A percentile compares a stretch with the other conserved stretches of the same genome.
These are phyloP conservation scores for Adansonia madagascariensis DNA, from an alignment of 441 rosid species.

Conservation along the genomic window DNA sequence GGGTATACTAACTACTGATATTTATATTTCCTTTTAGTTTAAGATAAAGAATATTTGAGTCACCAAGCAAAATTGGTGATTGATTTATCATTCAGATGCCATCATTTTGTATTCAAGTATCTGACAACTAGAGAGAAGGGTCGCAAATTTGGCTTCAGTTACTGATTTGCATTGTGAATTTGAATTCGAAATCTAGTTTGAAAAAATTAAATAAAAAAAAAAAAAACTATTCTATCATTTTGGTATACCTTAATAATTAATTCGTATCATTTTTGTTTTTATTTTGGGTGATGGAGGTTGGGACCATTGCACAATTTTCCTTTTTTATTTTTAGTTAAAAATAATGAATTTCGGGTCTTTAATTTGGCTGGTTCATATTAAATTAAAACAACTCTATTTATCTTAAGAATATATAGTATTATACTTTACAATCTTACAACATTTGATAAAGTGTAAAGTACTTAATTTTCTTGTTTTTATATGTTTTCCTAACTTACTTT, in stretches of 20 bases:
- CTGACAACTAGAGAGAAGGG: not conserved
- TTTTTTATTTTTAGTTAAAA: not conserved
- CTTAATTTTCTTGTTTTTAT: not conserved
- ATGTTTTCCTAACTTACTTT: not conserved
- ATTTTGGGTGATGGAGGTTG: not conserved
- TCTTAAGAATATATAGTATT: no score
- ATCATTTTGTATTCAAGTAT: not conserved
- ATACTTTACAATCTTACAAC: not conserved
- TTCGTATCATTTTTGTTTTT: not conserved
- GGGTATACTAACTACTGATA: not conserved
- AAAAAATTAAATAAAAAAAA: no score
- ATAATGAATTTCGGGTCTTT: not conserved
- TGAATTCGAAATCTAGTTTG: no score
- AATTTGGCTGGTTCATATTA: constrained; percentile 1
- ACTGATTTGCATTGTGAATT: not conserved
- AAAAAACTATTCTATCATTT: constrained; percentile 1
- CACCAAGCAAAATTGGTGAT: not conserved
- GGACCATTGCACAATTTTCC: not conserved
- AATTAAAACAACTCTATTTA: not conserved
- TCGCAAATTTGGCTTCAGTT: not conserved
- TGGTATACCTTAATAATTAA: not conserved
- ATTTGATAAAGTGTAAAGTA: not conserved
- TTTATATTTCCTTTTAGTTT: not conserved
- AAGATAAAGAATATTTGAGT: not conserved
- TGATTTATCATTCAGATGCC: not conserved